Evolutionary conservation across 2,329 filamentous ascomycete species (phyloP), one percentile per base, ranked within the genome.

Genomic region (Lojkania enalia): DNA sequence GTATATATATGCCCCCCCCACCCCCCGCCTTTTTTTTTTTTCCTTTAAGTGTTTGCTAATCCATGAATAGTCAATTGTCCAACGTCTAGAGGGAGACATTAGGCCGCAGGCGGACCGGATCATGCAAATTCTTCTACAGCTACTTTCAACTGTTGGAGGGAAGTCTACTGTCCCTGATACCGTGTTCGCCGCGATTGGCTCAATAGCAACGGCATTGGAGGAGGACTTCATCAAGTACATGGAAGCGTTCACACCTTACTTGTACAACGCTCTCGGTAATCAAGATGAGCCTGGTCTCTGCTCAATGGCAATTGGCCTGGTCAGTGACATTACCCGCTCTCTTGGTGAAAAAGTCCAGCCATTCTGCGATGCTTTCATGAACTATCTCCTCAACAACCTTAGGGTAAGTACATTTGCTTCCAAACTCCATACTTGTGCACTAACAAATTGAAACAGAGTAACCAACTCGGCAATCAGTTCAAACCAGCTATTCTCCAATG

Each of bases 351-450:
- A 87, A 70, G 88, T 92, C 64, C 89, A 95, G 74, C 94, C 92
- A 45, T 97, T 87, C 78, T 99, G 94, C 73, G 94, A 99, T 64
- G 83, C 85, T 55, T 96, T 97, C 71, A 99, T 99, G 94, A 99
- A 99, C 79, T 88, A 94, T 68, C 79, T 99, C 46, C 82, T 99
- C 52, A 91, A 90, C 77, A 95, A 96, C 73, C 77, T 99, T 31
- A 84, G 88, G 71, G 86, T 89, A 71, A 66, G 80, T 78, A 30
- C 16, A 13, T 23, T 11, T 49, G 44, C 44, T 23, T 27, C 27
- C 14, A 1, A 13, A 13, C 16, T 7, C 29, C 9, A 30, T 19
- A 5, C n/a, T 19, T 32, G 21, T 29, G 20, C 21, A 39, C 40
- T 35, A 45, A 43, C 46, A 46, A 30, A 23, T 35, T 18, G 18